These are phyloP conservation scores for Ophiostoma sp. DNA, from an alignment of 2,329 filamentous ascomycete genomes.

Conservation along the genomic window DNA sequence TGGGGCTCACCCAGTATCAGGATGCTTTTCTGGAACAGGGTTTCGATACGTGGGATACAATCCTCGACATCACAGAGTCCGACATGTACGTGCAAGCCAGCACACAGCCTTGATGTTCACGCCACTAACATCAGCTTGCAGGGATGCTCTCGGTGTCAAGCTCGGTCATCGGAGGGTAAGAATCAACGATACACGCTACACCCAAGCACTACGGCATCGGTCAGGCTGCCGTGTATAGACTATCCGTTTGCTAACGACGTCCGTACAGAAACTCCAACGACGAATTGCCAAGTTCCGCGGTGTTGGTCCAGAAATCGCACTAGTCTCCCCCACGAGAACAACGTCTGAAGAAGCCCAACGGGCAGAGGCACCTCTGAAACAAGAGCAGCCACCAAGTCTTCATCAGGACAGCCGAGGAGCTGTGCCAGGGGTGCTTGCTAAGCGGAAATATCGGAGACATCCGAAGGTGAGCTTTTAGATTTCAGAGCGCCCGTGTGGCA, in stretches of 20 bases:
- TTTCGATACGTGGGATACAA: constrained; percentile 79
- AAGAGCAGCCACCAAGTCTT: constrained; percentile 15
- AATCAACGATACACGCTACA: background rate
- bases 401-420: constrained; percentile 42
- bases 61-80: constrained; percentile 77
- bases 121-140: constrained; percentile 31
- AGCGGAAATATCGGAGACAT: constrained; percentile 72
- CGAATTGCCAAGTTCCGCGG: constrained; percentile 71
- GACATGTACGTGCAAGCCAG: constrained; percentile 58
- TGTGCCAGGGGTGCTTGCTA: constrained; percentile 43
- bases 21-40: constrained; percentile 68
- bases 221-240: too few species aligned
- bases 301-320: constrained; percentile 48
- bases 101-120: background rate
- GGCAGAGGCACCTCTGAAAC: constrained; percentile 36
- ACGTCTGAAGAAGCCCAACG: constrained; percentile 53
- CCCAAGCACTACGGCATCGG: background rate
- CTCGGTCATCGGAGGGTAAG: constrained; percentile 73
- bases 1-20: constrained; percentile 74
- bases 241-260: background rate
- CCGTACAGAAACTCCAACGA: constrained; percentile 66
- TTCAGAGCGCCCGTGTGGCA: background rate
- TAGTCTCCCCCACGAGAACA: constrained; percentile 46
- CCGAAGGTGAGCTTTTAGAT: constrained; percentile 50
- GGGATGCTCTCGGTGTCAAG: constrained; percentile 69